Evolutionary conservation across 768 basidiomycete species (phyloP).

Genomic region (Lyophyllum semitale): DNA sequence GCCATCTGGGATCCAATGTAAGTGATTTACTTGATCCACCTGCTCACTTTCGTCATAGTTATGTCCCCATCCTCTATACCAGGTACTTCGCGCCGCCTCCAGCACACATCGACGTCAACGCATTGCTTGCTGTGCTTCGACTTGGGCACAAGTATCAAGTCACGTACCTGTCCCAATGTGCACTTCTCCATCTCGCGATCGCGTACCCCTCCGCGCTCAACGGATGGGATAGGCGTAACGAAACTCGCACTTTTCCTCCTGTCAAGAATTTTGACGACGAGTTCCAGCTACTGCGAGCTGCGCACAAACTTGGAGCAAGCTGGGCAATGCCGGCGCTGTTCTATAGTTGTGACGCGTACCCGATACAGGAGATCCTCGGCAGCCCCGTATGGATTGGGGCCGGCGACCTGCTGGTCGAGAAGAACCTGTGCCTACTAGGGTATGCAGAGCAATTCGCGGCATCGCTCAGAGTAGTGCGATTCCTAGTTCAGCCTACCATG

Average conservation of each 20-base stretch:
- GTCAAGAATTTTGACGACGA: constrained; percentile 16
- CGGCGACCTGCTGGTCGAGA: constrained; percentile 12
- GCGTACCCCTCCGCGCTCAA: constrained; percentile 19
- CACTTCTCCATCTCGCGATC: constrained; percentile 18
- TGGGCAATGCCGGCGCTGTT: constrained; percentile 22
- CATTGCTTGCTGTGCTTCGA: constrained; percentile 17
- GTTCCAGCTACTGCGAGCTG: constrained; percentile 19
- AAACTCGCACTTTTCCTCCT: constrained; percentile 15
- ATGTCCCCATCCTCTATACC: background rate
- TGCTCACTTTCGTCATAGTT: background rate
- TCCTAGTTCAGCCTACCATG: constrained; percentile 9
- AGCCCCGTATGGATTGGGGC: constrained; percentile 16
- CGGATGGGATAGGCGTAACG: constrained; percentile 14
- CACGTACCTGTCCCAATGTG: constrained; percentile 13
- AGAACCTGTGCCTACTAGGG: constrained; percentile 13
- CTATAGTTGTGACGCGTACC: constrained; percentile 20
- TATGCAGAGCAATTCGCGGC: constrained; percentile 17
- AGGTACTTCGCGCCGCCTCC: constrained; percentile 21
- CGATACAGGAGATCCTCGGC: constrained; percentile 17
- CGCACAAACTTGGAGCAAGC: constrained; percentile 13
- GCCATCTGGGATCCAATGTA: constrained; percentile 18
- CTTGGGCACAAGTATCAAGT: constrained; percentile 24
- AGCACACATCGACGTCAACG: constrained; percentile 14
- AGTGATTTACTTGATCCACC: background rate
- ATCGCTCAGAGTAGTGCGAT: constrained; percentile 12